Conservation (phyloP, 2,329 filamentous ascomycete genomes). For the Elsinoe ampelina region DNA sequence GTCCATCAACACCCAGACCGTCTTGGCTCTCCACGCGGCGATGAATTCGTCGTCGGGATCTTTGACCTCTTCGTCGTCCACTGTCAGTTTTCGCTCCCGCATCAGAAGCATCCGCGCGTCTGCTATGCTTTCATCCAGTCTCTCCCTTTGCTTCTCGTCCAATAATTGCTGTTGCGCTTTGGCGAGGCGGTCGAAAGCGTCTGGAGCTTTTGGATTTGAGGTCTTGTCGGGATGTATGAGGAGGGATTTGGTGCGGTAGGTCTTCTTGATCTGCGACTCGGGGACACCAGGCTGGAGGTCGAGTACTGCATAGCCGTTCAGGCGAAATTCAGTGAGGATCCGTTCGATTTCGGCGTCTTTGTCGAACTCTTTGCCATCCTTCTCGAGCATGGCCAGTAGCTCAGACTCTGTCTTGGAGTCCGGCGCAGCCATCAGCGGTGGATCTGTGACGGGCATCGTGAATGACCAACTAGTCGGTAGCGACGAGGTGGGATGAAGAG, state of each 20-base stretch:
- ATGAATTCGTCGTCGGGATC: conserved; percentile 63
- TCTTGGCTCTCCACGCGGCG: conserved; percentile 81
- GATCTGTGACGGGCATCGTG: neutral
- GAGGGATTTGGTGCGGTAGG: conserved; percentile 95
- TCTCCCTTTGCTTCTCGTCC: conserved; percentile 83
- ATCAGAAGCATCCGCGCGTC: conserved; percentile 93
- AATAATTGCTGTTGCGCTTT: conserved; percentile 86
- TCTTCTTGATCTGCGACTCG: conserved; percentile 89
- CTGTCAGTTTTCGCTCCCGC: conserved; percentile 85
- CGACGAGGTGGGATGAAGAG: too few species aligned
- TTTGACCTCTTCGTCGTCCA: conserved; percentile 78
- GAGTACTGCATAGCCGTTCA: conserved; percentile 81
- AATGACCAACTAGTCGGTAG: too few species aligned
- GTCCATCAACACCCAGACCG: conserved; percentile 80
- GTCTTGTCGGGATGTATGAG: conserved; percentile 99
- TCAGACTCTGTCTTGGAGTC: conserved; percentile 47
- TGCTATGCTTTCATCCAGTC: conserved; percentile 87
- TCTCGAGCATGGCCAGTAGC: conserved; percentile 70
- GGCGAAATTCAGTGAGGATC: conserved; percentile 81
- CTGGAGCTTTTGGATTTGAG: conserved; percentile 77
- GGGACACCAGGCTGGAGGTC: conserved; percentile 92
- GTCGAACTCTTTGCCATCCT: conserved; percentile 80
- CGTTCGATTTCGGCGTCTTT: conserved; percentile 97
- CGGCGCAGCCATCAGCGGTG: neutral
- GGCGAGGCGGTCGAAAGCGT: conserved; percentile 92